These are phyloP conservation scores for Plasmodium sp. DNA, from an alignment of 169 alveolate genomes.

Conservation along the genomic window DNA sequence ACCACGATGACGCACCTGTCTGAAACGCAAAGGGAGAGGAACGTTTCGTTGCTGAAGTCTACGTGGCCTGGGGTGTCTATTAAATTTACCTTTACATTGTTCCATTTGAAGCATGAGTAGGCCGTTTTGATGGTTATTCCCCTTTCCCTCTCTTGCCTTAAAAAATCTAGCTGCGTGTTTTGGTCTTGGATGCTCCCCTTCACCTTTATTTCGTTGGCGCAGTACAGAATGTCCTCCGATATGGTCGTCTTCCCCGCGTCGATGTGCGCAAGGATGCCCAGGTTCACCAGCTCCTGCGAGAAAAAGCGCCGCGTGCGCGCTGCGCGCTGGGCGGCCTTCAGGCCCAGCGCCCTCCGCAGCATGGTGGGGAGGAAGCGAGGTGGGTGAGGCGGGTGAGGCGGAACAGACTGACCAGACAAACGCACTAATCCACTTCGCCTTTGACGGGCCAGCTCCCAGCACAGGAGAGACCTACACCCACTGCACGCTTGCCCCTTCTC, in stretches of 20 bases:
- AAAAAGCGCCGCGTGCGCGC: constrained; percentile 22
- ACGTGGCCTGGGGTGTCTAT: constrained; percentile 95
- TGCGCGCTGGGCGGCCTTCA: not conserved
- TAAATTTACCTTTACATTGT: constrained; percentile 82
- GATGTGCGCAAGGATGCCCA: constrained; percentile 93
- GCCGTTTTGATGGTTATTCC: constrained; percentile 94
- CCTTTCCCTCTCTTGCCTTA: constrained; percentile 90
- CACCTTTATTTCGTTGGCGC: constrained; percentile 83
- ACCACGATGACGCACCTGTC: constrained; percentile 93
- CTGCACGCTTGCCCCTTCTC: too few relatives aligned
- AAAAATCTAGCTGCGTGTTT: constrained; percentile 89
- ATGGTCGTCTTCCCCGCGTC: constrained; percentile 92
- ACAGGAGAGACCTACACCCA: too few relatives aligned
- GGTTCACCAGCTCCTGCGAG: constrained; percentile 60
- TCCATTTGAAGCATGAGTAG: constrained; percentile 91
- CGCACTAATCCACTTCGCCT: not conserved
- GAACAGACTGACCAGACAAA: too few relatives aligned
- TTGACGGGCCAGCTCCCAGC: too few relatives aligned
- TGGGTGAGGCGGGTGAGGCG: not conserved
- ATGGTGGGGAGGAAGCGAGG: not conserved
- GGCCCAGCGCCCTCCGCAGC: constrained; percentile 1
- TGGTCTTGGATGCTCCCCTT: constrained; percentile 90
- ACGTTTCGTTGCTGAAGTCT: constrained; percentile 93
- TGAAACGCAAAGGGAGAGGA: constrained; percentile 88
- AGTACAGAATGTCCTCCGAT: constrained; percentile 89